Base-by-base conservation (phyloP, 768 basidiomycete species). In the Collybiopsis confluens region DNA sequence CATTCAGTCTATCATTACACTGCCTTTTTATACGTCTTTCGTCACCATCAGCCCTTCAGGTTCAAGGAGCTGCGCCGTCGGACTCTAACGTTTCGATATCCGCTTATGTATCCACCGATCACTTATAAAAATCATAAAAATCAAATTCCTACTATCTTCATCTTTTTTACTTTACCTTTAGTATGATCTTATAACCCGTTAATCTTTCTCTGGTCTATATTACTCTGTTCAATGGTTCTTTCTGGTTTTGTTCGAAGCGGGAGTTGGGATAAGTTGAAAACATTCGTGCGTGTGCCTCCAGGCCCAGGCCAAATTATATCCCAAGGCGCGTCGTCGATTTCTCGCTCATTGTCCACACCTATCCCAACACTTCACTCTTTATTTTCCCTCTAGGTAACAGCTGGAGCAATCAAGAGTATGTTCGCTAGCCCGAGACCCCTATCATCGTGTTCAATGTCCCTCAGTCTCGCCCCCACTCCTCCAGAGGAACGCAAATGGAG, bases 341-440 rank as follows among this genome's bases (percentile, higher is more conserved):
- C 28, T 9, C 27, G 35, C 30, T n/a, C n/a, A n/a, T n/a, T n/a
- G n/a, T n/a, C n/a, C n/a, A n/a, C n/a, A n/a, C n/a, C n/a, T n/a
- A n/a, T n/a, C n/a, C n/a, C n/a, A n/a, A n/a, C n/a, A n/a, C n/a
- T n/a, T n/a, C n/a, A n/a, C 16, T 42, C n/a, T 18, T 16, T 8
- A 6, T 18, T 16, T n/a, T n/a, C n/a, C 41, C n/a, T 23, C 6
- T n/a, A 42, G n/a, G n/a, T 6, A 16, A n/a, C 20, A 33, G 45
- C 36, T 56, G 55, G 55, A 52, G 50, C 50, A 56, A 56, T 30
- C 43, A 52, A 26, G 55, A 56, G 55, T 56, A 38, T 36, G 50
- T 52, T 3, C 38, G n/a, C 49, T 23, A 2, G 15, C 15, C 26
- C 18, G 33, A 16, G 6, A 45, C 13, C 13, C 4, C 18, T n/a